Base-by-base conservation (phyloP, 768 basidiomycete genomes). In the Psilocybe sp. region DNA sequence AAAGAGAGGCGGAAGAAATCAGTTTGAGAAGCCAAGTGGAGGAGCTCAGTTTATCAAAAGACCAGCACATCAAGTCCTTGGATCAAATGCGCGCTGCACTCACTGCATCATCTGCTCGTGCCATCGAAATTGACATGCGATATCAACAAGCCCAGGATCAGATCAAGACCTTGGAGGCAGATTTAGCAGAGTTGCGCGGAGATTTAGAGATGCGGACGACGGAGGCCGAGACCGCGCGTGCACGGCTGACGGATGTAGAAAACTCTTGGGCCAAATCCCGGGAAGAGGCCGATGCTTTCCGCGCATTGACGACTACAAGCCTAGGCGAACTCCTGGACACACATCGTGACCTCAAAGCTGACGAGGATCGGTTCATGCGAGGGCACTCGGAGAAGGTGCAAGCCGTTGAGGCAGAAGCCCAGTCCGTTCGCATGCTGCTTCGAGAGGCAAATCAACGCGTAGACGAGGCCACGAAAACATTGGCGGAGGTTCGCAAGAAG, bases 181-280 rank as follows among this genome's bases (percentile, higher is more conserved):
- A 96, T 54, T 60, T 96, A 39, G 79, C 82, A 9, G 89, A 94
- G 47, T 74, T 91, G 10, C 84, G 86, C 37, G 80, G 82, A 12
- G 96, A 98, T 51, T 70, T 97, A 15, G 92, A 96, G 65, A 70
- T 82, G 2, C 79, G 84, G 51, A 79, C 77, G 1, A 72, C 79
- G 2, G 95, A 97, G 64, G 80, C 83, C 13, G 92, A 95, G 53
- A 67, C 81, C 8, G 75, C 85, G 5, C 79, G 81, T 40, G 69
- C 75, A 9, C 76, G 87, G 47, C 69, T 95, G 38, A 73, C 79
- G 19, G 91, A 95, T 47, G 84, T 87, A 38, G 95, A 97, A 70
- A 92, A 89, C 62, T 83, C 88, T 8, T 97, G 93, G 86, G 81
- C 89, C 19, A 89, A 92, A 66, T 92, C 92, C 38, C 83, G 93